Conservation (phyloP, 2,329 filamentous ascomycete genomes). For the Hypoxylon sp. region DNA sequence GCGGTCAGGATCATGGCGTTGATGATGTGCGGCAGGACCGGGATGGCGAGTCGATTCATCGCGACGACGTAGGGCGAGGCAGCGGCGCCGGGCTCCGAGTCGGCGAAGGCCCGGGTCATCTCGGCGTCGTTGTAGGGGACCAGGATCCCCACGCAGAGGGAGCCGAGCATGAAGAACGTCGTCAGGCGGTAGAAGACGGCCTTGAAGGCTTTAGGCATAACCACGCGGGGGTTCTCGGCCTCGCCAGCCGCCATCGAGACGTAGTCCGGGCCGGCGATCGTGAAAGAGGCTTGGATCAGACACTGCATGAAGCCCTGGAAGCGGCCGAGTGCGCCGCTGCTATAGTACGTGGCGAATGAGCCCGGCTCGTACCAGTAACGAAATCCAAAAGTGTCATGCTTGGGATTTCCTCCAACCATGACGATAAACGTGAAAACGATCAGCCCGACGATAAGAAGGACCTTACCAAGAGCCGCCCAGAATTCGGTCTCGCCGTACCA, state of each 20-base stretch:
- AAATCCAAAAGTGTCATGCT: constrained; percentile 78
- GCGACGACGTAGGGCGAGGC: constrained; percentile 75
- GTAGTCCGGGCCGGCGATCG: constrained; percentile 71
- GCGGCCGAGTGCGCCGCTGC: constrained; percentile 72
- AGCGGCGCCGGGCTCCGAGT: constrained; percentile 73
- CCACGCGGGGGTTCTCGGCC: constrained; percentile 74
- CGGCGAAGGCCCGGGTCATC: constrained; percentile 69
- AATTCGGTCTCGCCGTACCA: constrained; percentile 86
- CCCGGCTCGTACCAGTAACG: constrained; percentile 75
- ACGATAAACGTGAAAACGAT: constrained; percentile 83
- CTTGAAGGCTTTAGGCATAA: constrained; percentile 80
- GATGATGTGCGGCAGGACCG: constrained; percentile 75
- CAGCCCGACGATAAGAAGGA: constrained; percentile 77
- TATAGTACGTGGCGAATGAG: constrained; percentile 75
- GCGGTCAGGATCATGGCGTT: constrained; percentile 78
- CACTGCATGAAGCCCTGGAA: constrained; percentile 83
- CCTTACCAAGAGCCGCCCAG: constrained; percentile 76
- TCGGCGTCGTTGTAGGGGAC: constrained; percentile 76
- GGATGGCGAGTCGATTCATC: constrained; percentile 74
- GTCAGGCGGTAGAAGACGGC: constrained; percentile 83
- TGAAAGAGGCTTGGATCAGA: constrained; percentile 76
- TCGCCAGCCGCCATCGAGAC: constrained; percentile 74
- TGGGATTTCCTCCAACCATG: constrained; percentile 85
- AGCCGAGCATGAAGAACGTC: constrained; percentile 79
- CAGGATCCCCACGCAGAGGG: constrained; percentile 77